Evolutionary conservation across 495 filamentous ascomycete species (phyloP), one percentile per base, ranked within the genome.

Genomic region (Lentithecium fluviatile): DNA sequence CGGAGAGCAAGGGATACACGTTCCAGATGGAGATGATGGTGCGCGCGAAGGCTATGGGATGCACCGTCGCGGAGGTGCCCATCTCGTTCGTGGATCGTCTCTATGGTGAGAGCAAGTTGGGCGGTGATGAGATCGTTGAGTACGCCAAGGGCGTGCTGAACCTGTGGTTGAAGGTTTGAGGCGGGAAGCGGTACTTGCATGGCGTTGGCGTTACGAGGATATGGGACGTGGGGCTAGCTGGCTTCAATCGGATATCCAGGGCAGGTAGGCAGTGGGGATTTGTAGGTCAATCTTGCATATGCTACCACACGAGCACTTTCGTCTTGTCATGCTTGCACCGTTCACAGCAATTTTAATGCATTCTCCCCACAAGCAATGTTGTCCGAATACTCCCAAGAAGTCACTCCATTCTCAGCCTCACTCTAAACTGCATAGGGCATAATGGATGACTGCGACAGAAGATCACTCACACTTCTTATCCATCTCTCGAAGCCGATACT

Each of bases 11-110:
- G 74, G 94, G 94, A 15, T 98, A 96, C 72, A 93, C 89, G 24
- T 97, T 97, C 80, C 94, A 98, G 84, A 97, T 98, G 94, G 94
- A 96, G 80, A 85, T 89, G 84, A 89, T 90, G 86, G 90, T 95
- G 3, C 82, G 93, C 51, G 94, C 94, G 40, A 96, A 95, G 80
- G 88, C 87, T 13, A 90, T 94, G 87, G 91, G 92, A 1, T 94
- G 81, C 75, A 88, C 80, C 52, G 90, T 98, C 26, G 88, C 87
- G 15, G 94, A 97, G 80, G 91, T 94, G 57, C 94, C 93, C 5
- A 97, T 98, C 65, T 87, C 83, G 21, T 98, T 98, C 75, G 94
- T 98, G 42, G 94, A 98, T 73, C 84, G 94, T 40, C 76, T 98
- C 36, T 97, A 95, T 71, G 94, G 94, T 4, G 94, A 97, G 74